Base-by-base conservation (phyloP, 805 yeast genomes). In the Lipomyces oligophaga region DNA sequence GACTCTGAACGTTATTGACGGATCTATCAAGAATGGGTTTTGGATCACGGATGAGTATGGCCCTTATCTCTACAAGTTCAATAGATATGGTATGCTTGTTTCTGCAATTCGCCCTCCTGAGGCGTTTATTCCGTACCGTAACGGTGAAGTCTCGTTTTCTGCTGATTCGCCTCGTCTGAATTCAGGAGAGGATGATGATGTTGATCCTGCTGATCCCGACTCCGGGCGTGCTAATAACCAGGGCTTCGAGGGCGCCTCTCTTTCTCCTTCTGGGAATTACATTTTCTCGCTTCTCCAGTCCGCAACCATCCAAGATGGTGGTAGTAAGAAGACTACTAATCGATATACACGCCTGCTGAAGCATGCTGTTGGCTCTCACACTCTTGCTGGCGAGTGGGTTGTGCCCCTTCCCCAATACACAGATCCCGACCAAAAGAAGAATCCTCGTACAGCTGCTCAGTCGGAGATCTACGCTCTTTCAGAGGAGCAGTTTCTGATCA, bases 21-120 rank as follows among this genome's bases (percentile, higher is more conserved):
- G 55, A 22, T 34, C 45, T 26, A 27, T 34, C n/a, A 46, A 19
- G 24, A 49, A 51, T 34, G 55, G 55, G 1, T 43, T 51, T 34
- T 51, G 53, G 49, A 51, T 51, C 34, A 30, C 49, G 4, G 54
- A 51, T 36, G 49, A 51, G 43, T 47, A 48, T 34, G 54, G 55
- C 11, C 55, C 55, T 3, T 43, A 43, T 36, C 34, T 51, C 16
- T 43, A 51, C 42, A 32, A 40, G 20, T 51, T 48, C 39, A 49
- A 41, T 35, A 15, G 45, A 3, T 30, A 27, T 10, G 54, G 54
- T 20, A 19, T 32, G 38, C 38, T 51, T 49, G 39, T 48, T 26
- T 42, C 47, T 22, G 55, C 55, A 13, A 50, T 50, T 34, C 49
- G 45, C 15, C 55, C 55, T 7, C 36, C 37, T 6, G 53, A 50